Base-by-base conservation (phyloP, 2,329 filamentous ascomycete genomes). In the Fusarium sp. region DNA sequence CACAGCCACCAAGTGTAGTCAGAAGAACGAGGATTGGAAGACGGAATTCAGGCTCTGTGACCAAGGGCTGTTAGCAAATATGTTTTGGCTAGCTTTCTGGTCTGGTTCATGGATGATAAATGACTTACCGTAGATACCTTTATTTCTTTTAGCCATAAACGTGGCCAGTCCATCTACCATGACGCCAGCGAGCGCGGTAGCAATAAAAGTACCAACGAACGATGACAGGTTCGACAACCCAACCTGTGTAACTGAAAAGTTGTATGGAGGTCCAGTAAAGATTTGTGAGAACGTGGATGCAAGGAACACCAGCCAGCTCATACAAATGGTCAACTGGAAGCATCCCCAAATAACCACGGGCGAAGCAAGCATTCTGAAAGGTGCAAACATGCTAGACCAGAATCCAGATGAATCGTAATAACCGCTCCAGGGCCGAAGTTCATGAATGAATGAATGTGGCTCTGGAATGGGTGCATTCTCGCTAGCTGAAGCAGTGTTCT, bases 341-440 rank as follows among this genome's bases (percentile, higher is more conserved):
- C 60, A 63, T 7, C 60, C 54, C 60, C 60, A 63, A 11, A 63
- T 34, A 0, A 63, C 60, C 12, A 63, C 60, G 5, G 60, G 60
- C 8, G 60, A 63, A 5, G 9, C 55, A 11, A 63, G 60, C 54
- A 28, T 63, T 3, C 28, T 63, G 15, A 63, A 63, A 15, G 60
- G 60, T 2, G 60, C 60, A 13, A 61, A 34, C 1, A 63, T 61
- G 0, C 60, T 63, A 12, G 34, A 48, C 18, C n/a, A 26, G 4
- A 63, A 61, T 0, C 60, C 60, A 2, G 60, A 63, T 0, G 60
- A n/a, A 12, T 63, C 28, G 11, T 45, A 61, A 1, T 34, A 63
- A 0, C 60, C 60, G 6, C 34, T 63, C 60, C 60, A 63, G 8
- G 60, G 60, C 3, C 41, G 11, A 0, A 63, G 54, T 5, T 2